Evolutionary conservation across 2,329 filamentous ascomycete species (phyloP).

Genomic region (Bretziella fagacearum): DNA sequence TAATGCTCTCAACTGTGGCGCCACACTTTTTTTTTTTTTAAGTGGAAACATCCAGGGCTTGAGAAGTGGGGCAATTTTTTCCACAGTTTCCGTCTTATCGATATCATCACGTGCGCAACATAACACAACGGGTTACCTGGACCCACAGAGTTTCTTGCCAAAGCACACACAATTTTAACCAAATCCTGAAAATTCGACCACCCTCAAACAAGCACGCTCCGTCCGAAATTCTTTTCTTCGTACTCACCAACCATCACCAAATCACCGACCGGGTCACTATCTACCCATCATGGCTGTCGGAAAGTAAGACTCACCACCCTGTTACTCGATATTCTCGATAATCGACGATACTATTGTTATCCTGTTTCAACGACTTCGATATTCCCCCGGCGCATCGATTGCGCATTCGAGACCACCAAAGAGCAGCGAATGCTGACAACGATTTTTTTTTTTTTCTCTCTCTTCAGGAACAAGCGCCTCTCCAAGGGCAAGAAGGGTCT

Average conservation of each 20-base stretch:
- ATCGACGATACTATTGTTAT: constrained; percentile 1
- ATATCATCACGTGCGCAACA: constrained; percentile 12
- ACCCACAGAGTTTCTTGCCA: constrained; percentile 12
- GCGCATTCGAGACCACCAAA: neutral
- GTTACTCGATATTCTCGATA: neutral
- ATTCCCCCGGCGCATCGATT: neutral
- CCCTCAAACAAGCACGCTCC: constrained; percentile 14
- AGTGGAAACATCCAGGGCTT: constrained; percentile 9
- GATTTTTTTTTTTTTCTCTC: no score
- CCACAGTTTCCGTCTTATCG: constrained; percentile 3
- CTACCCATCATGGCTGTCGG: constrained; percentile 43
- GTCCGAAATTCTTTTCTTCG: constrained; percentile 14
- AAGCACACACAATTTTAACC: constrained; percentile 14
- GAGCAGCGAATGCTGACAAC: constrained; percentile 16
- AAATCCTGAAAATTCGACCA: constrained; percentile 15
- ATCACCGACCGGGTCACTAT: constrained; percentile 29
- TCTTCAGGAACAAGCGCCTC: constrained; percentile 90
- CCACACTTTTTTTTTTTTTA: neutral
- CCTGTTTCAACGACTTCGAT: neutral
- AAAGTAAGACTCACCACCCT: constrained; percentile 30
- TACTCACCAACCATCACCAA: constrained; percentile 23
- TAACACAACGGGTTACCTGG: constrained; percentile 10
- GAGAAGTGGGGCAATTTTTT: constrained; percentile 5
- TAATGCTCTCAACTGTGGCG: neutral
- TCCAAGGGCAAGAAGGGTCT: constrained; percentile 99